Conservation (phyloP, 2,329 filamentous ascomycete species). For the Beauveria sp. region DNA sequence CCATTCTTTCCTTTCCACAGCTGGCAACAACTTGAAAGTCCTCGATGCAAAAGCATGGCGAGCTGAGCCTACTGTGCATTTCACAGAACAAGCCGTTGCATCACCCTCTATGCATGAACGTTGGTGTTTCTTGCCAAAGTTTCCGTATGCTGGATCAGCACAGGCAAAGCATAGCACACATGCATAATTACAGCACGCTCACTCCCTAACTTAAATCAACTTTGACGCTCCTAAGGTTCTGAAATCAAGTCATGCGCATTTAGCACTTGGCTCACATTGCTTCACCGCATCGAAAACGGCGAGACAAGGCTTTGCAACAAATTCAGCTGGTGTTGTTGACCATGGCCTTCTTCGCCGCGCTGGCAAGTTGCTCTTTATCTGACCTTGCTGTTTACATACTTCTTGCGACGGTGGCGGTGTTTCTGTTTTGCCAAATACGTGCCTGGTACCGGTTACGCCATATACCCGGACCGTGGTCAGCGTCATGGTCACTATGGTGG, state of each 20-base stretch:
- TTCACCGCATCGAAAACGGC: not conserved
- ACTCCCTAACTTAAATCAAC: too few species aligned
- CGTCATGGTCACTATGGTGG: constrained; percentile 23
- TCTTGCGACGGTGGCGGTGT: not conserved
- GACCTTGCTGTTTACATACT: not conserved
- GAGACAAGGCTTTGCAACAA: not conserved
- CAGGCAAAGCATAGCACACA: not conserved
- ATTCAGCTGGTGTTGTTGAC: not conserved
- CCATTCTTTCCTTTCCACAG: not conserved
- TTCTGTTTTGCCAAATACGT: constrained; percentile 9
- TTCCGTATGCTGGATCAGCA: not conserved
- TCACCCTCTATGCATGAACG: not conserved
- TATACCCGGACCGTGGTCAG: constrained; percentile 20
- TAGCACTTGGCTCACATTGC: not conserved
- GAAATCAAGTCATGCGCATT: not conserved
- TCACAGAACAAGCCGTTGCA: not conserved
- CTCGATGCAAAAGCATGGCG: not conserved
- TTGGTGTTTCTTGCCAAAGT: not conserved
- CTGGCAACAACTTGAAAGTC: not conserved
- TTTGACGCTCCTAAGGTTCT: not conserved
- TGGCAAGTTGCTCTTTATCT: not conserved
- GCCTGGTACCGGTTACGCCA: constrained; percentile 22
- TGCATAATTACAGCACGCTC: not conserved
- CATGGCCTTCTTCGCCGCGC: not conserved
- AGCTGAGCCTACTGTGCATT: not conserved